Base-by-base conservation (phyloP, 2,329 filamentous ascomycete species). In the Penicillium sp. region DNA sequence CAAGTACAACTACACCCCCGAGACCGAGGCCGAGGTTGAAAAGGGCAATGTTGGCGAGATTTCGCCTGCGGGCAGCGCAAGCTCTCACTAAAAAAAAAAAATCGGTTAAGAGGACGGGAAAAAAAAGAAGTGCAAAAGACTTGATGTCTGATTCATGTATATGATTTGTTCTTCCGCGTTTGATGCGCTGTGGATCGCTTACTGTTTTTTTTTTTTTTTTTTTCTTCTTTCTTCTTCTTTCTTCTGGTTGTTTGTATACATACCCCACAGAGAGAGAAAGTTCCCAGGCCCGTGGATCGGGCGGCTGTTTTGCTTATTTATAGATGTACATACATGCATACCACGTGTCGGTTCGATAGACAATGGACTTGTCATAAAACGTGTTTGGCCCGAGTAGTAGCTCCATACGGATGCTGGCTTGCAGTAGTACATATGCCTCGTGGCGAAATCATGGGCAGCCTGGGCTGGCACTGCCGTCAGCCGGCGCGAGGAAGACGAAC, bases 1-100 rank as follows among this genome's bases (percentile, higher is more conserved):
- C 17, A 70, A 78, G 63, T 74, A 75, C 63, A 70, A 74, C 60
- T 73, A 69, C 54, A 65, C 68, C 38, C 58, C 60, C 7, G 65
- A 65, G 55, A 56, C 55, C 6, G 61, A 58, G 17, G 69, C 68
- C 17, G 61, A 67, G 17, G 71, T 73, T 62, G 74, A 73, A 64
- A 67, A 62, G 15, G 58, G 55, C 17, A 31, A 45, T 15, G 53
- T 59, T 46, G 60, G 56, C n/a, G 59, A 69, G 19, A 30, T 50
- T 19, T 52, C 53, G 44, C 57, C 62, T 23, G 44, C 56, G 13
- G 58, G 55, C 31, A 62, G 58, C 21, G 54, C 54, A 26, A 68
- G 55, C 30, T 23, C 48, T 29, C 9, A 5, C 61, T 29, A 62
- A 65, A 50, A 62, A 26, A 23, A 53, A 63, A 50, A 62, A 26